Evolutionary conservation across 2,329 filamentous ascomycete genomes (phyloP), one percentile per base, ranked within the genome.

Genomic region (Dactylellina haptotyla): DNA sequence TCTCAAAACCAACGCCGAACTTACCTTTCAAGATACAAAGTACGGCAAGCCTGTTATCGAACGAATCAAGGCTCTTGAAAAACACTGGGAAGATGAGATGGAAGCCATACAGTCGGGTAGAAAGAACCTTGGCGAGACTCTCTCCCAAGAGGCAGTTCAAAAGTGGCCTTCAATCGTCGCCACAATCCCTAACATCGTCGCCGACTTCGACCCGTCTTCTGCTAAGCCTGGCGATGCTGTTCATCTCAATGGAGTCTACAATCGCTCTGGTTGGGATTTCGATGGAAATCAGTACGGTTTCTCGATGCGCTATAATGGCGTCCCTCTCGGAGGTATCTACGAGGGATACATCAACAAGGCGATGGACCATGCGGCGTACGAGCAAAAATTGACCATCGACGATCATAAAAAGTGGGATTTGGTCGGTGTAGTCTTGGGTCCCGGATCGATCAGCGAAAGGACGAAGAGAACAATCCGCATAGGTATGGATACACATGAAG

Each of bases 271-370:
- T 10, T 65, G 61, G 61, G 61, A 65, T 16, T 65, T 65, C 30
- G 61, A 65, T 12, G 61, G 61, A 65, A 65, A 65, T 28, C 61
- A 65, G n/a, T 65, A 65, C 30, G 61, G 61, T 23, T 65, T 65
- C 50, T 65, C 61, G 6, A 65, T 65, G 61, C 61, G 61, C 6
- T 65, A 28, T 41, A 65, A 65, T 32, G 61, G 61, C 4, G 61
- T 65, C 2, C 61, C 61, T 48, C 50, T 65, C 4, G 61, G 61
- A 18, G 61, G 61, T 5, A 37, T 65, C 28, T 65, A 65, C 30
- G 61, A 65, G 28, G 10, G 50, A 18, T 65, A 65, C 16, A 57
- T 65, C 14, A 57, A 65, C 20, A 48, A 37, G n/a, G 61, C 61
- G 2, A 20, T 65, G 30, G 51, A 65, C 39, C 50, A 65, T 28